Evolutionary conservation across 225 moss, liverwort and hornwort species (phyloP).

Genomic region (Polytrichum formosum): DNA sequence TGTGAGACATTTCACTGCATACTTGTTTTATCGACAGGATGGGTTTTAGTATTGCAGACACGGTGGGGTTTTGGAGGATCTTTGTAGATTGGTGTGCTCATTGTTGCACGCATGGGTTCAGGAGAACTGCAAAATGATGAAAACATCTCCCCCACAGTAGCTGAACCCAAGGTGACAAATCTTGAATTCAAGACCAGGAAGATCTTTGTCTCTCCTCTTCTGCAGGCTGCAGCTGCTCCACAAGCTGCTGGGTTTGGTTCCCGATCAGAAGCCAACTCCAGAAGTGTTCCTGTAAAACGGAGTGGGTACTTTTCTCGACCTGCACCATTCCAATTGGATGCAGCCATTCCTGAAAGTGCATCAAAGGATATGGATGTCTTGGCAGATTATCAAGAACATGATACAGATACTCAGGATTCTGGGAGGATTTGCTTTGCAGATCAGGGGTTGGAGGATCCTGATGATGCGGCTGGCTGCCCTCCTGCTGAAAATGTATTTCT

Average conservation of each 20-base stretch:
- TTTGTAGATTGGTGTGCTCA: not conserved
- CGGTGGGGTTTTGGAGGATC: not conserved
- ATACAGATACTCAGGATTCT: conserved; percentile 11
- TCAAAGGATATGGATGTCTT: conserved; percentile 15
- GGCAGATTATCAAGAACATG: conserved; percentile 1
- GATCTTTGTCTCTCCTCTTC: conserved; percentile 21
- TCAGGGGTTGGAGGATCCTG: conserved; percentile 7
- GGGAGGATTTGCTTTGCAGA: conserved; percentile 18
- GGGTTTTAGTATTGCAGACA: no score
- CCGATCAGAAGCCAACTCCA: conserved; percentile 25
- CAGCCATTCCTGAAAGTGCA: conserved; percentile 11
- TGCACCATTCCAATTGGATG: conserved; percentile 17
- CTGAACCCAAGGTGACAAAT: not conserved
- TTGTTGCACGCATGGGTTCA: conserved; percentile 15
- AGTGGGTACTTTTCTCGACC: conserved; percentile 53
- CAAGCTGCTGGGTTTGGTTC: conserved; percentile 13
- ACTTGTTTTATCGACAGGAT: no score
- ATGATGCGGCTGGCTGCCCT: conserved; percentile 10
- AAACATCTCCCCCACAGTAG: conserved; percentile 4
- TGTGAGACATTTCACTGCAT: no score
- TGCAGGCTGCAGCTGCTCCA: conserved; percentile 19
- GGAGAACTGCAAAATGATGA: conserved; percentile 13
- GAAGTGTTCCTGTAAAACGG: conserved; percentile 11
- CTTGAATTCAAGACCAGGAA: conserved; percentile 18
- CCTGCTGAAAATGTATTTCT: conserved; percentile 29